A percentile compares a stretch with the other conserved stretches of the same genome.
Conservation (phyloP, 1,284 basidiomycete species). For the Mycena citricolor region DNA sequence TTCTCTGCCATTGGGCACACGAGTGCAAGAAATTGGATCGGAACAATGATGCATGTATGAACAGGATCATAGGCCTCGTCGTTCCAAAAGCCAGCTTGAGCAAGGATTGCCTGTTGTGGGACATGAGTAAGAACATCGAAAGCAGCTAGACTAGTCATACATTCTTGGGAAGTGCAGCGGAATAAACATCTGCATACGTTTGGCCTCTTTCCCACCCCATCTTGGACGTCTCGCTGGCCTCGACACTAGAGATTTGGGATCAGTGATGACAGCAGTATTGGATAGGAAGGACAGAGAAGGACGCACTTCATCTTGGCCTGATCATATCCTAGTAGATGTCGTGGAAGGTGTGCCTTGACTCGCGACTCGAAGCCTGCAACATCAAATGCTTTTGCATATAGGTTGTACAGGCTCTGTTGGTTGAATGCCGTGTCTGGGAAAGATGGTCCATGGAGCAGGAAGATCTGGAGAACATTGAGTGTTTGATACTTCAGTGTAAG, state of each 20-base stretch:
- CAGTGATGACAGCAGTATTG: background rate
- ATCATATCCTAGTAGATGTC: constrained; percentile 11
- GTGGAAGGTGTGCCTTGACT: constrained; percentile 12
- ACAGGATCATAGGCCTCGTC: constrained; percentile 9
- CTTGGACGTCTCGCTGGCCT: constrained; percentile 7
- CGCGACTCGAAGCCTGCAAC: background rate
- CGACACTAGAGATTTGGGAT: no score
- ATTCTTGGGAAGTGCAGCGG: constrained; percentile 14
- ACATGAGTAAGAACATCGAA: background rate
- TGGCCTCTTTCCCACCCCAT: constrained; percentile 7
- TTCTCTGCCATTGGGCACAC: constrained; percentile 12
- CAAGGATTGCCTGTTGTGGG: constrained; percentile 10
- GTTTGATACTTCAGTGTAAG: background rate
- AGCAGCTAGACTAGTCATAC: background rate
- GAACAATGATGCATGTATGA: constrained; percentile 1
- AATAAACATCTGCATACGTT: constrained; percentile 15
- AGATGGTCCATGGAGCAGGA: constrained; percentile 7
- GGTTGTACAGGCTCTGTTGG: constrained; percentile 13
- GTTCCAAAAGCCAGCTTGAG: constrained; percentile 1
- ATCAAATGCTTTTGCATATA: constrained; percentile 5
- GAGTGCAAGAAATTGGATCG: constrained; percentile 4
- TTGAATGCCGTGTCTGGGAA: constrained; percentile 5
- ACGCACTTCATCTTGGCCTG: constrained; percentile 9
- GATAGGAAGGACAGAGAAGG: background rate
- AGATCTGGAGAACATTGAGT: constrained; percentile 2